These are phyloP conservation scores for Thraustotheca clavata DNA, from an alignment of 352 stramenopile species.

Conservation along the genomic window DNA sequence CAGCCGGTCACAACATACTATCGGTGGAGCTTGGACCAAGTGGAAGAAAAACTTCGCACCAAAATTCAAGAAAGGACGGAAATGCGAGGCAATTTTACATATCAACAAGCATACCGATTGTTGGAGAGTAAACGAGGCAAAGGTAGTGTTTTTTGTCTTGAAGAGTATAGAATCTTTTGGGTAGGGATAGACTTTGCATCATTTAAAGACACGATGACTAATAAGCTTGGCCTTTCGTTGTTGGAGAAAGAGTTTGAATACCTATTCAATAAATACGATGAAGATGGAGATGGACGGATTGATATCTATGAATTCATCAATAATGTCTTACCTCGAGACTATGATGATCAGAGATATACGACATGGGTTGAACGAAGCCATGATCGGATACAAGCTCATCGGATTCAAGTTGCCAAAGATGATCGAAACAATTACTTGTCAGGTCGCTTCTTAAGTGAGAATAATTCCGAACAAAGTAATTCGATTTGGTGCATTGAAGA, in stretches of 20 bases:
- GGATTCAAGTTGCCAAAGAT: slow-evolving; percentile 40
- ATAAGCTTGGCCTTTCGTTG: slow-evolving; percentile 75
- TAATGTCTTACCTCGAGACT: slow-evolving; percentile 61
- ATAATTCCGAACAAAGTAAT: slow-evolving; percentile 32
- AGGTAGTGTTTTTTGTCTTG: neutral
- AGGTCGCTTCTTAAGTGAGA: slow-evolving; percentile 24
- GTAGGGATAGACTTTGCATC: slow-evolving; percentile 62
- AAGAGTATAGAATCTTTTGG: neutral
- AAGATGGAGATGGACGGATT: slow-evolving; percentile 68
- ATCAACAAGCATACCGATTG: slow-evolving; percentile 76
- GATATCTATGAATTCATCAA: slow-evolving; percentile 79
- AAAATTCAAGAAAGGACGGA: slow-evolving; percentile 83
- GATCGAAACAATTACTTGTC: slow-evolving; percentile 56
- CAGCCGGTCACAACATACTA: neutral
- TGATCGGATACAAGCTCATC: slow-evolving; percentile 54
- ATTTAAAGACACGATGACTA: slow-evolving; percentile 61
- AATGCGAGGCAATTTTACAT: slow-evolving; percentile 72
- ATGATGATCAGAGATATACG: slow-evolving; percentile 40
- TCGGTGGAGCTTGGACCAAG: slow-evolving; percentile 62
- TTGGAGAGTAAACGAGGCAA: slow-evolving; percentile 62
- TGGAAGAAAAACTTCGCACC: slow-evolving; percentile 72
- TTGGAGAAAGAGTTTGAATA: slow-evolving; percentile 58
- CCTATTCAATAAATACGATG: slow-evolving; percentile 82
- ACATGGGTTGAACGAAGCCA: slow-evolving; percentile 74
- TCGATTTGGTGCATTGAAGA: slow-evolving; percentile 51